Conservation (phyloP, 2,329 filamentous ascomycete genomes). For the Lecanicillium sp. region DNA sequence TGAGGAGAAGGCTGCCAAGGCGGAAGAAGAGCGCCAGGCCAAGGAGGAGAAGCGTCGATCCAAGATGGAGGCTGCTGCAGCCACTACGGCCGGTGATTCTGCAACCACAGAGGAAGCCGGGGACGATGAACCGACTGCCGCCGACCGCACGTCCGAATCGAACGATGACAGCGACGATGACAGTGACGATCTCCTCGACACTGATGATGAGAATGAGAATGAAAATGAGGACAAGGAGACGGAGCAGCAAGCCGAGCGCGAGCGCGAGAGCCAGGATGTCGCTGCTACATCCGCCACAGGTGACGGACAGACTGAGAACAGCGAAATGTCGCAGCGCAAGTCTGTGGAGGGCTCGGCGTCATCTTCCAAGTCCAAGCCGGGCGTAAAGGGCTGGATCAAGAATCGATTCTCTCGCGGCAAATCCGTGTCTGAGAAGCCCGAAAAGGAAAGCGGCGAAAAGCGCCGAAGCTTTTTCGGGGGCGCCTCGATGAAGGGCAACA, state of each 20-base stretch:
- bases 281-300: not conserved
- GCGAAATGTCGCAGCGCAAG: constrained; percentile 3
- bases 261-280: not conserved
- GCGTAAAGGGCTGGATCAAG: constrained; percentile 49
- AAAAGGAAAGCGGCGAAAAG: constrained; percentile 16
- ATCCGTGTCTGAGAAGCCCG: constrained; percentile 27
- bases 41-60: constrained; percentile 47
- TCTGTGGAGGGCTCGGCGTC: constrained; percentile 17
- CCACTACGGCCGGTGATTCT: constrained; percentile 9
- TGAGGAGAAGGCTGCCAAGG: constrained; percentile 43
- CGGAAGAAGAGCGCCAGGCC: constrained; percentile 42
- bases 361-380: constrained; percentile 21
- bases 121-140: constrained; percentile 9
- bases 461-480: constrained; percentile 42
- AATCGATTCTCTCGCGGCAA: constrained; percentile 40
- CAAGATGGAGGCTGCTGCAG: constrained; percentile 15
- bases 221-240: constrained; percentile 10
- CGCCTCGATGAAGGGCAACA: constrained; percentile 29
- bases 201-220: constrained; percentile 10
- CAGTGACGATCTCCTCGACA: constrained; percentile 10
- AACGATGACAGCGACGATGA: constrained; percentile 6
- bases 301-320: constrained; percentile 4
- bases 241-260: not conserved
- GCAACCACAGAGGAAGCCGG: not conserved
- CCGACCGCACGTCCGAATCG: constrained; percentile 5